phyloP scores from a whole-genome alignment of 345 rosid species.

The Corchorus olitorius region DNA sequence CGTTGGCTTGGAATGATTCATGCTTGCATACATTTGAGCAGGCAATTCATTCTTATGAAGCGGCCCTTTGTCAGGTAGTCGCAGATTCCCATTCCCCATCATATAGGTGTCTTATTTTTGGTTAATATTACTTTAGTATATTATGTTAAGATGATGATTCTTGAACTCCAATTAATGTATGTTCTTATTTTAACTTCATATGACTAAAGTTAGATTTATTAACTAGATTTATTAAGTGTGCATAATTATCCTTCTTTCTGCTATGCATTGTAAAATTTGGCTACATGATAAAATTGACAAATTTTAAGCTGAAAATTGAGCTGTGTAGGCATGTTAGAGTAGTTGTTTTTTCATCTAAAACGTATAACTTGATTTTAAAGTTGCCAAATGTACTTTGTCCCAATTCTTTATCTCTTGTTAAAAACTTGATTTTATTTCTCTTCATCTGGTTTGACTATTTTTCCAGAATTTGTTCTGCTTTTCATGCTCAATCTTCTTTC shows the following conservation, averaged over 20 bases:
- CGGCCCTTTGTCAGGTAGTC: constrained; percentile 64
- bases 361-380: constrained; percentile 1
- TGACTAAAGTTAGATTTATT: not conserved
- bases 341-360: not conserved
- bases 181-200: not conserved
- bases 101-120: constrained; percentile 1
- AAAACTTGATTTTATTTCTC: not conserved
- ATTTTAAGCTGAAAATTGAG: not conserved
- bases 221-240: not conserved
- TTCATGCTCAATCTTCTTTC: not conserved
- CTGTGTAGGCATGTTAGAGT: not conserved
- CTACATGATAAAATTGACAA: not conserved
- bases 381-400: not conserved
- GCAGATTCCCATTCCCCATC: not conserved
- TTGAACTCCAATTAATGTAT: not conserved
- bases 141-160: constrained; percentile 1
- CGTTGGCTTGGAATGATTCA: constrained; percentile 74
- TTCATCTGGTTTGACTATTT: constrained; percentile 7
- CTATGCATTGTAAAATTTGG: not conserved
- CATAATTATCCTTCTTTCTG: constrained; percentile 7
- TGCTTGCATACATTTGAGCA: constrained; percentile 51
- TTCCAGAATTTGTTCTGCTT: not conserved
- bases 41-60: constrained; percentile 61
- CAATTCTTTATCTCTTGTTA: not conserved
- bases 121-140: not conserved